Conservation (phyloP, 2,329 filamentous ascomycete species). For the Escovopsis sp. region DNA sequence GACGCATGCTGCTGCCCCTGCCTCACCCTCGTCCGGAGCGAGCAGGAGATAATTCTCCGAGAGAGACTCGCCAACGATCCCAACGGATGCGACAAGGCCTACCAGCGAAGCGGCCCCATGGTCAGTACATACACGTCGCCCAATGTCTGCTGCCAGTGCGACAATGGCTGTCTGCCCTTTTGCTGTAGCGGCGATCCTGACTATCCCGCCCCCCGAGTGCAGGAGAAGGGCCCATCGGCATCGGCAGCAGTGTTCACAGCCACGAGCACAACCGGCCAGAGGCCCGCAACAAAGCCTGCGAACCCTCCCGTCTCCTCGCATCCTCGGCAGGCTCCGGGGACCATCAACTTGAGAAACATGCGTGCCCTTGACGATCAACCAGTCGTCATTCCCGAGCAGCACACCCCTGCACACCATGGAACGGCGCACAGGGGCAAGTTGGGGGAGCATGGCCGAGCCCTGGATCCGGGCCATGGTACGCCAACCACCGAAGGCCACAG, state of each 20-base stretch:
- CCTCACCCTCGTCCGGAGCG: constrained; percentile 13
- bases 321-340: not conserved
- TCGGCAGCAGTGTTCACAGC: too few species aligned
- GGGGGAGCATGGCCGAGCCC: constrained; percentile 4
- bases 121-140: not conserved
- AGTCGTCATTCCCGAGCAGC: not conserved
- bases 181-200: not conserved
- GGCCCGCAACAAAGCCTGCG: not conserved
- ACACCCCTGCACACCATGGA: constrained; percentile 4
- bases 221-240: not conserved
- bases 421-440: constrained; percentile 1
- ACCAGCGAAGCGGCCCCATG: not conserved
- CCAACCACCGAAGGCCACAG: constrained; percentile 2
- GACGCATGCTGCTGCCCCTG: constrained; percentile 16
- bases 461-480: constrained; percentile 1
- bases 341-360: not conserved
- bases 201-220: not conserved
- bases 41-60: constrained; percentile 19
- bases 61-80: constrained; percentile 9
- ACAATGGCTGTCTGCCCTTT: not conserved
- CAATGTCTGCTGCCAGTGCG: not conserved
- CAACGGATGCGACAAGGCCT: constrained; percentile 1
- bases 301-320: not conserved
- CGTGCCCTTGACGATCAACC: not conserved
- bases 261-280: too few species aligned